A percentile compares a stretch with the other conserved stretches of the same genome.
These are phyloP conservation scores for Colletotrichum sublineola DNA, from an alignment of 2,329 filamentous ascomycete genomes.

Conservation along the genomic window DNA sequence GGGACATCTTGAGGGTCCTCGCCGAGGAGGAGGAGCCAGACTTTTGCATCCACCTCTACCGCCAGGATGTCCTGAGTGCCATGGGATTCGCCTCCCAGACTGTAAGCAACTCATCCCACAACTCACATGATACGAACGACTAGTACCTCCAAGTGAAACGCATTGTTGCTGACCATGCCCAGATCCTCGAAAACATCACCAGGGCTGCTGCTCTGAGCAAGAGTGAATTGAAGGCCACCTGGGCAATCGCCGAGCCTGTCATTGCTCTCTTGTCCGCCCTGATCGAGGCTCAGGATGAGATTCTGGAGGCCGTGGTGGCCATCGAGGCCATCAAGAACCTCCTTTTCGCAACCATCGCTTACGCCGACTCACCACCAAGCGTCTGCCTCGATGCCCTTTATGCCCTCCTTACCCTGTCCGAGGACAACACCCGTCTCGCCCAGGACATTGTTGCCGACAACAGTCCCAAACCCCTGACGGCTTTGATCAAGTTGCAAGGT, in stretches of 20 bases:
- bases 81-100: constrained; percentile 68
- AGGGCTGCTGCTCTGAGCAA: constrained; percentile 60
- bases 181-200: constrained; percentile 61
- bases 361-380: constrained; percentile 56
- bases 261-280: constrained; percentile 66
- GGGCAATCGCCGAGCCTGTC: constrained; percentile 68
- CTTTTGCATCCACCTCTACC: constrained; percentile 75
- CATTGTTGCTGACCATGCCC: constrained; percentile 34
- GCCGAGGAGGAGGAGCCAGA: constrained; percentile 74
- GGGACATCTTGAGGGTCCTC: constrained; percentile 74
- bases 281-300: constrained; percentile 71
- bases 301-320: constrained; percentile 66
- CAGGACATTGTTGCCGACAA: constrained; percentile 66
- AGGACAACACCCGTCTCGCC: constrained; percentile 69
- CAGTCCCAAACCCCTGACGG: constrained; percentile 61
- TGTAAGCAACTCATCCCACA: constrained; percentile 54
- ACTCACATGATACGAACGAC: neutral
- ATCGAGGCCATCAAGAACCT: constrained; percentile 65
- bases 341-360: constrained; percentile 65
- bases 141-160: neutral
- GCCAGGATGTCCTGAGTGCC: constrained; percentile 72
- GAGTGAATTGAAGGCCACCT: constrained; percentile 65
- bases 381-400: constrained; percentile 64
- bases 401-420: constrained; percentile 69
- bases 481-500: constrained; percentile 63